phyloP scores from a whole-genome alignment of 2,329 filamentous ascomycete genomes.

The Zymoseptoria pseudotritici region DNA sequence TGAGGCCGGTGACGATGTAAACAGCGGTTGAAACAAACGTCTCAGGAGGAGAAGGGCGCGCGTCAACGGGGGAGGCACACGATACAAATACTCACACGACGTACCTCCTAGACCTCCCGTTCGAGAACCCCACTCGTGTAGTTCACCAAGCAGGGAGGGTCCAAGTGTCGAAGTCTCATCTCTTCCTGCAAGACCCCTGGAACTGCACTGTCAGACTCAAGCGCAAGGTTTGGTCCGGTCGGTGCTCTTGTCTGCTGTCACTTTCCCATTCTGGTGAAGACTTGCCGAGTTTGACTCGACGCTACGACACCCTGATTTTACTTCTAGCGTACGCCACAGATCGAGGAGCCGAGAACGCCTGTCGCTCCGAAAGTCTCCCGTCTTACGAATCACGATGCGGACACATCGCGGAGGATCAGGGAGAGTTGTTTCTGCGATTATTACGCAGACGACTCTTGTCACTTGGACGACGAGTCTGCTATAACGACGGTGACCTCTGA shows the following conservation, averaged over 20 bases:
- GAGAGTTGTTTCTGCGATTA: not conserved
- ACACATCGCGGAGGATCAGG: too few relatives aligned
- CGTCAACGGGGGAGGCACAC: not conserved
- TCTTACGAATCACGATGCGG: too few relatives aligned
- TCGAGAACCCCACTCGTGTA: not conserved
- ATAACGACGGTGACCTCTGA: not conserved
- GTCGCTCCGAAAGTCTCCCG: too few relatives aligned
- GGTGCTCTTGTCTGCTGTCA: not conserved
- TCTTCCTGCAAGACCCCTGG: not conserved
- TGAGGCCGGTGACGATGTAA: not conserved
- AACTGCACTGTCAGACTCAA: not conserved
- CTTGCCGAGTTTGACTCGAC: not conserved
- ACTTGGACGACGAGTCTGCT: not conserved
- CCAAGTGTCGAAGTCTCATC: not conserved
- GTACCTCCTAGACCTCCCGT: not conserved
- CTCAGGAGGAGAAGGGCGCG: not conserved
- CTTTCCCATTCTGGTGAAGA: not conserved
- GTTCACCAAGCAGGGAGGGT: not conserved
- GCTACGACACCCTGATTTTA: not conserved
- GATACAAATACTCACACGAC: not conserved
- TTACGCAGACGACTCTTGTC: not conserved
- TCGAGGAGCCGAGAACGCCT: not conserved
- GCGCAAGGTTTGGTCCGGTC: not conserved
- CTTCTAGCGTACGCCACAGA: not conserved
- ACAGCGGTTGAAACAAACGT: not conserved